phyloP scores from a whole-genome alignment of 257 asterid species.

The Primulina tabacum region DNA sequence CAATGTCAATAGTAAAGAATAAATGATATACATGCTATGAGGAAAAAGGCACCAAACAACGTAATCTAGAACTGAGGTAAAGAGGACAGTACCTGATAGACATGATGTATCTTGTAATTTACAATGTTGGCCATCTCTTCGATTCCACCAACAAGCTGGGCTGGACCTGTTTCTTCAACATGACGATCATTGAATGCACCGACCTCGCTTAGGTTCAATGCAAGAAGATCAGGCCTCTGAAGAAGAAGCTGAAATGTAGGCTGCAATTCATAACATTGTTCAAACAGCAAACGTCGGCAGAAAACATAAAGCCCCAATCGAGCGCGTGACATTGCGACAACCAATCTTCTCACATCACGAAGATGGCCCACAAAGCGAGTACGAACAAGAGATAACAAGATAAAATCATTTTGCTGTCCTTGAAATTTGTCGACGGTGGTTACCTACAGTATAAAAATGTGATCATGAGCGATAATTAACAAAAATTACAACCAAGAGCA shows the following conservation, averaged over 20 bases:
- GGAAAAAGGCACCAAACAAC: background rate
- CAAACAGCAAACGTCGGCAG: constrained; percentile 89
- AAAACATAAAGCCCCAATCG: constrained; percentile 91
- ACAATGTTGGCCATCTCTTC: constrained; percentile 87
- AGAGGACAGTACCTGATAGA: constrained; percentile 59
- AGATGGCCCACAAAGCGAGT: constrained; percentile 99
- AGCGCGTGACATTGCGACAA: constrained; percentile 99
- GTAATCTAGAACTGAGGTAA: background rate
- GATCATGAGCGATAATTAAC: constrained; percentile 20
- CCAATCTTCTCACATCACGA: constrained; percentile 96
- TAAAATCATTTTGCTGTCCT: constrained; percentile 95
- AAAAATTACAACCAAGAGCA: background rate
- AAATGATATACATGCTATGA: background rate
- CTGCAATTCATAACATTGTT: constrained; percentile 93
- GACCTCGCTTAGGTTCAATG: constrained; percentile 63
- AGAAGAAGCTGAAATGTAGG: constrained; percentile 86
- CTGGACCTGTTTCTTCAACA: constrained; percentile 67
- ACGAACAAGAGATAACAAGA: constrained; percentile 86
- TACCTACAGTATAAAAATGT: constrained; percentile 49
- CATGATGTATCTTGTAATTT: constrained; percentile 66
- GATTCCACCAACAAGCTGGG: constrained; percentile 52
- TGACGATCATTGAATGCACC: constrained; percentile 64
- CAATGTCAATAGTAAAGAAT: background rate
- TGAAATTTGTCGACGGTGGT: constrained; percentile 97
- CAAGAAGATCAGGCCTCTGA: constrained; percentile 77